phyloP scores from a whole-genome alignment of 2,329 filamentous ascomycete genomes.

The Talaromyces sp. region DNA sequence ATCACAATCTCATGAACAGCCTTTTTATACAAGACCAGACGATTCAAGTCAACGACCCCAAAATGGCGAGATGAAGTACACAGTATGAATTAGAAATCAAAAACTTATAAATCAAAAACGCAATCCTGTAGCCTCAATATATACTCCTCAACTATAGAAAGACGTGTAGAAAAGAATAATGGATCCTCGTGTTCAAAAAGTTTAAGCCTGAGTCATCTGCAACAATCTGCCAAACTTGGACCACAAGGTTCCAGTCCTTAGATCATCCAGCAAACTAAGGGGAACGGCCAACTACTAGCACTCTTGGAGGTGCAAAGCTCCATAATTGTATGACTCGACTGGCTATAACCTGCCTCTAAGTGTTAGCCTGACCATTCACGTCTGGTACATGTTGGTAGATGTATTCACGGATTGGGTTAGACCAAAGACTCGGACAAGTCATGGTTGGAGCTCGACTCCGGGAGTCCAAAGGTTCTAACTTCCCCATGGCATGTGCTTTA shows the following conservation, averaged over 20 bases:
- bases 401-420: neutral
- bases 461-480: neutral
- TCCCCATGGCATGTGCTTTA: neutral
- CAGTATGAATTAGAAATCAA: neutral
- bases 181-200: neutral
- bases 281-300: neutral
- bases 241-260: neutral
- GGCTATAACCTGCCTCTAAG: neutral
- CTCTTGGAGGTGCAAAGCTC: neutral
- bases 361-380: neutral
- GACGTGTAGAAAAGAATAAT: neutral
- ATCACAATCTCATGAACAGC: neutral
- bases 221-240: neutral
- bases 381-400: neutral
- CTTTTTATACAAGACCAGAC: neutral
- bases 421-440: neutral
- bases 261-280: neutral
- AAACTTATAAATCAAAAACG: neutral
- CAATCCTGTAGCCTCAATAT: neutral
- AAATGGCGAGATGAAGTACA: neutral
- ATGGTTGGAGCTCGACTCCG: neutral
- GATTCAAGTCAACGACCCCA: neutral
- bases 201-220: slow-evolving; percentile 14
- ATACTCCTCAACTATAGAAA: neutral
- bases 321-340: neutral